Base-by-base conservation (phyloP, 345 rosid genomes). In the Ceriops zippeliana region DNA sequence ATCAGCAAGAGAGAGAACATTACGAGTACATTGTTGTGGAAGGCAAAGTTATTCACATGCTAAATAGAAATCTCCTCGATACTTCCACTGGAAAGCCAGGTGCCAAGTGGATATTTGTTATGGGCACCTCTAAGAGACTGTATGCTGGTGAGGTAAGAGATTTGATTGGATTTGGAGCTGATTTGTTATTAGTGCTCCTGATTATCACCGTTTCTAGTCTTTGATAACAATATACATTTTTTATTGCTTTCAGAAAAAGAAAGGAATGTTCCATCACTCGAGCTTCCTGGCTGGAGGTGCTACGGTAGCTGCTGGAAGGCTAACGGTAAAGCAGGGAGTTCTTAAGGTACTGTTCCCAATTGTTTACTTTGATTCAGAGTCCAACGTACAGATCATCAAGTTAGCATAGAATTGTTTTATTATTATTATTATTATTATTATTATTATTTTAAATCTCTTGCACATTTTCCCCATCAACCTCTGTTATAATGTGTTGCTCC, bases 201-300 rank as follows among this genome's bases (percentile, higher is more conserved):
- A 13, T 11, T 42, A 2, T 13, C 17, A 13, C 3, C 32, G 59
- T 47, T 56, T 20, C 34, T 32, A 30, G 22, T 5, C 32, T 31
- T 42, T 47, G 24, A 54, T 26, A 0, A 21, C 27, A 7, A 22
- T 26, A 59, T 38, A 0, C 57, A 20, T 31, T 35, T 30, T 37
- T 57, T 19, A 26, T 54, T 32, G 66, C 67, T 71, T 78, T 72
- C 85, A 93, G 97, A 93, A 93, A 70, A 86, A 86, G 96, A 93
- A 93, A 80, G 98, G 98, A 62, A 70, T 32, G 60, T 93, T 93
- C 73, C 98, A 93, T 75, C 97, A 93, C 83, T 93, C 98, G 1
- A 93, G 97, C 75, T 93, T 93, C 71, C 79, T 93, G 82, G 98
- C 98, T 1, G 98, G 98, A 35, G 98, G 98, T 80, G 89, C 85